Evolutionary conservation across 2,329 filamentous ascomycete species (phyloP), one percentile per base, ranked within the genome.

Genomic region (Pezicula neosporulosa): DNA sequence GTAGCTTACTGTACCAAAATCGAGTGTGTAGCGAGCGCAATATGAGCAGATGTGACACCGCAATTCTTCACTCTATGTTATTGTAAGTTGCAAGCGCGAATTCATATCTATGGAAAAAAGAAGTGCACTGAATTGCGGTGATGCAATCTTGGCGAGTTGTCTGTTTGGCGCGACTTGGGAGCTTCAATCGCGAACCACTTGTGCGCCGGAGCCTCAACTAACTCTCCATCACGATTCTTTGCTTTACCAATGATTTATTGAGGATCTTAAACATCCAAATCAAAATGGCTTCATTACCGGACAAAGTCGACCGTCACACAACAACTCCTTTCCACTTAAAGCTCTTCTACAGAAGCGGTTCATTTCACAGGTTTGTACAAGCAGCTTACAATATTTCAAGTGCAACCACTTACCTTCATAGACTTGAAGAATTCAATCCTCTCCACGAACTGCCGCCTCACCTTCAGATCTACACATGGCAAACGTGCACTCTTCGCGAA

Each of bases 381-480:
- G 63, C 51, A 51, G 15, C 36, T 19, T 21, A 27, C 19, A 19
- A 27, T 47, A 45, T 24, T 48, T 15, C 51, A 37, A 44, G 24
- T 44, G 41, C 33, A 42, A 28, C 27, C 19, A 35, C 44, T 33
- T 33, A 33, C 30, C 12, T 45, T 44, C 18, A n/a, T 59, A 89
- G 86, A 57, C 79, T 84, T 33, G 83, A 88, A 53, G 88, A 93
- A 59, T 90, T 94, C 67, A 68, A 50, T 16, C 81, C 60, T 18
- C 60, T 74, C 50, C 65, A 74, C 51, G 71, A 79, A 47, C 77
- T 89, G 19, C 83, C 86, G 47, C 74, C 85, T 7, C 81, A 87
- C 66, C 76, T 96, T 24, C 80, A 89, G 55, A 85, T 97, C 62
- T 92, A 97, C 76, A 92, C 91, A 51, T 96, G 90, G 88, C 80